These are phyloP conservation scores for Penicillium macrosclerotiorum DNA, from an alignment of 495 filamentous ascomycete species.

Conservation along the genomic window DNA sequence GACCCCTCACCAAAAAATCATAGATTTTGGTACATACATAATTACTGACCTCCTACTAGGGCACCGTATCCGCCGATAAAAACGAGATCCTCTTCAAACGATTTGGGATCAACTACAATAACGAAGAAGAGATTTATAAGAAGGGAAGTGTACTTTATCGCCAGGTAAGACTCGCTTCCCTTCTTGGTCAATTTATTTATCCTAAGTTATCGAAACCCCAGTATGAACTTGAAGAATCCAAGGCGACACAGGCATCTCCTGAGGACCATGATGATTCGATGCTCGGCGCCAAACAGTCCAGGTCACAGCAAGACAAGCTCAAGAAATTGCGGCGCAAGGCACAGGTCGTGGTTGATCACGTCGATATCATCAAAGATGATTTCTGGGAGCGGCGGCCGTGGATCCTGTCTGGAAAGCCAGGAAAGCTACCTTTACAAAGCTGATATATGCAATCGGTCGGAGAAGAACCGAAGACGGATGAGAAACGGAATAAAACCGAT, in stretches of 20 bases:
- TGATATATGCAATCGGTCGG: no score
- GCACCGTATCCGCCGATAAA: constrained; percentile 81
- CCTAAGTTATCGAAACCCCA: constrained; percentile 16
- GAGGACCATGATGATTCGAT: constrained; percentile 9
- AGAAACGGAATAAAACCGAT: background rate
- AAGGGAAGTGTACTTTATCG: constrained; percentile 90
- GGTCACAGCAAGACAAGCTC: constrained; percentile 74
- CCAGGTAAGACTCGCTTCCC: constrained; percentile 55
- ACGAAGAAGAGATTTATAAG: constrained; percentile 86
- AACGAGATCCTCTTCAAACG: constrained; percentile 91
- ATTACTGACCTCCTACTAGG: constrained; percentile 44
- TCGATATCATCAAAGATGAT: constrained; percentile 90
- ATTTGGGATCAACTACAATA: constrained; percentile 95
- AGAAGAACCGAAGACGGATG: background rate
- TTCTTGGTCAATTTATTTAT: background rate
- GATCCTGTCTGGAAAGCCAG: constrained; percentile 75
- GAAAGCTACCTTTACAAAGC: constrained; percentile 58
- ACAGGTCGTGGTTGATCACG: constrained; percentile 72
- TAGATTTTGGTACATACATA: background rate
- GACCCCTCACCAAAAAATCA: background rate
- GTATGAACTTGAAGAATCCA: constrained; percentile 43
- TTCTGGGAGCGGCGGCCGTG: constrained; percentile 89
- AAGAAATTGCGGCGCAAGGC: constrained; percentile 74
- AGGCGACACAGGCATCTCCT: constrained; percentile 9
- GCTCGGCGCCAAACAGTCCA: constrained; percentile 51